Percentiles rank a stretch among this genome's conserved stretches.
phyloP scores from a whole-genome alignment of 2,329 filamentous ascomycete genomes.

The Cercospora citrullina region DNA sequence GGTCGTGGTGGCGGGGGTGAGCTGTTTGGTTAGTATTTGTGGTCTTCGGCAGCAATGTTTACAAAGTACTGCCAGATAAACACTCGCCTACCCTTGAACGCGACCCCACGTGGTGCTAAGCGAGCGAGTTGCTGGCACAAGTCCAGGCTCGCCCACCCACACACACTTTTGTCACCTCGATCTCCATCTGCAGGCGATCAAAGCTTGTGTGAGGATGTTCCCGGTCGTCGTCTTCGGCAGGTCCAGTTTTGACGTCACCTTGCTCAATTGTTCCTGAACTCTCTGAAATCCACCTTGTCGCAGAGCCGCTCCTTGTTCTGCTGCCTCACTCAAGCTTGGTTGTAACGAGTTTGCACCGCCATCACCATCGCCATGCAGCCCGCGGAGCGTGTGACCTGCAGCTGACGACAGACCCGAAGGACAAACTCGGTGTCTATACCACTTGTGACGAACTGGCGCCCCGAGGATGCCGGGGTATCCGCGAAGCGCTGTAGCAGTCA shows the following conservation, averaged over 20 bases:
- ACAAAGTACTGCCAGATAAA: not conserved
- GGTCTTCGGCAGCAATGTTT: not conserved
- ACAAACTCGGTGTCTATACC: conserved; percentile 1
- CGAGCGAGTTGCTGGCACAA: not conserved
- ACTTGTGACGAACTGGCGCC: conserved; percentile 1
- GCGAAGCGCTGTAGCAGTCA: not conserved
- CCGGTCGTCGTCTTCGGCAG: conserved; percentile 7
- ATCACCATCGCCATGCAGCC: not conserved
- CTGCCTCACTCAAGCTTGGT: not conserved
- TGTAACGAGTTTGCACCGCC: not conserved
- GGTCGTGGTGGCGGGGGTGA: conserved; percentile 22
- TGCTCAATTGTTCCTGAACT: not conserved
- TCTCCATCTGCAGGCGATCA: not conserved
- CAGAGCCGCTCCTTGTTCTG: not conserved
- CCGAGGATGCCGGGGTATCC: not conserved
- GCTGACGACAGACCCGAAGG: not conserved
- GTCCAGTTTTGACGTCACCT: conserved; percentile 14
- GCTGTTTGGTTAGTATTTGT: conserved; percentile 13
- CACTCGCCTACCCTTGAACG: not conserved
- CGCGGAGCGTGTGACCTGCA: not conserved
- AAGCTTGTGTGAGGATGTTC: not conserved
- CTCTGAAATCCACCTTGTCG: not conserved
- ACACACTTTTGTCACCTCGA: not conserved
- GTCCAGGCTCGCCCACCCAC: not conserved
- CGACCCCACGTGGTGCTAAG: conserved; percentile 5